Percentiles rank a stretch among this genome's conserved stretches.
Conservation (phyloP, 495 filamentous ascomycete genomes). For the Aspergillus cavernicola region DNA sequence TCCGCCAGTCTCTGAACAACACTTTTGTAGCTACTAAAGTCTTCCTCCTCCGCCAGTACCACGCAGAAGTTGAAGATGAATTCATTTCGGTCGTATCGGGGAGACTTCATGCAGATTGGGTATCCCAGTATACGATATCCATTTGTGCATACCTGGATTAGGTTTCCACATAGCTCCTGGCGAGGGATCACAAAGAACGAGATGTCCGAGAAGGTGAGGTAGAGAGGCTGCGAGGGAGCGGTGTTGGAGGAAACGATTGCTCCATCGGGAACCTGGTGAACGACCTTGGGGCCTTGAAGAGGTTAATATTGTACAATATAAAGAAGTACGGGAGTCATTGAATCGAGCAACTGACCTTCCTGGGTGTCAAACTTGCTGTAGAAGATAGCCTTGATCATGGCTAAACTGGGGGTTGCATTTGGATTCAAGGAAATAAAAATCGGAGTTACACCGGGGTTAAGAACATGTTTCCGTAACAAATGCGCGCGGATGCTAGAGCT, state of each 20-base stretch:
- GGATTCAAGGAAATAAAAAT: background rate
- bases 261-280: conserved; percentile 56
- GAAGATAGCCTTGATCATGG: conserved; percentile 89
- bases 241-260: conserved; percentile 64
- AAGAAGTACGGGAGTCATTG: background rate
- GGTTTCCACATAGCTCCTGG: conserved; percentile 81
- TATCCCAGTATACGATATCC: conserved; percentile 81
- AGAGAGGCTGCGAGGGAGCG: conserved; percentile 52
- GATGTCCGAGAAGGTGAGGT: conserved; percentile 79
- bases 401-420: conserved; percentile 15
- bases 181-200: conserved; percentile 90
- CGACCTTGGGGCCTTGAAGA: conserved; percentile 63
- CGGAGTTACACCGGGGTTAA: background rate
- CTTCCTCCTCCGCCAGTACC: conserved; percentile 69
- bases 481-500: background rate
- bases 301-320: background rate
- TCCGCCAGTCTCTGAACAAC: conserved; percentile 82
- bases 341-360: conserved; percentile 56
- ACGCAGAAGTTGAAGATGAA: conserved; percentile 98
- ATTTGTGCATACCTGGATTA: conserved; percentile 70
- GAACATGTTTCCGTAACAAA: conserved; percentile 3
- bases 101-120: conserved; percentile 78
- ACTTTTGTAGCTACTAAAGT: conserved; percentile 67
- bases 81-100: conserved; percentile 81
- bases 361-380: conserved; percentile 89